phyloP scores from a whole-genome alignment of 805 yeast species.

The Wickerhamomyces chaumierensis region DNA sequence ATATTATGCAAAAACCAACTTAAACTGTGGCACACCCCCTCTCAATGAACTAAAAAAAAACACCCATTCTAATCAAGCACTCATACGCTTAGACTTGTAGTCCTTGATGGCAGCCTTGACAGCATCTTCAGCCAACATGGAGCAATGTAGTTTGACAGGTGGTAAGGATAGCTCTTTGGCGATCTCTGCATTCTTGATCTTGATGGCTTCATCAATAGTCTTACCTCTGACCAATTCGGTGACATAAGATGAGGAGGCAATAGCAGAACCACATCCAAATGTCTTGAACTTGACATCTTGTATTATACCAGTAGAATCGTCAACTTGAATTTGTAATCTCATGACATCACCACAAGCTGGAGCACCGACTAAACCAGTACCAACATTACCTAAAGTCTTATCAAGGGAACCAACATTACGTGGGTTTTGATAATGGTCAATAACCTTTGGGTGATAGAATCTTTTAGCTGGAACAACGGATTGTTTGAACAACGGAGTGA shows the following conservation, averaged over 20 bases:
- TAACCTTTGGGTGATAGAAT: slow-evolving; percentile 82
- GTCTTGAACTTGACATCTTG: slow-evolving; percentile 96
- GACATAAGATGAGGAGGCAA: slow-evolving; percentile 90
- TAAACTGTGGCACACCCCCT: no score
- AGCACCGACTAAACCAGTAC: slow-evolving; percentile 97
- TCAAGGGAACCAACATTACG: slow-evolving; percentile 92
- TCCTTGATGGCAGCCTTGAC: slow-evolving; percentile 95
- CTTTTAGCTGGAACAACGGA: slow-evolving; percentile 14
- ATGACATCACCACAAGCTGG: slow-evolving; percentile 99
- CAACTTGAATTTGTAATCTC: slow-evolving; percentile 92
- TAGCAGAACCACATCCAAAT: slow-evolving; percentile 98
- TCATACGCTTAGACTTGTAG: slow-evolving; percentile 69
- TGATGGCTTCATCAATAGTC: slow-evolving; percentile 85
- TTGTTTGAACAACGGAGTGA: slow-evolving; percentile 15
- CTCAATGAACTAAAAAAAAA: no score
- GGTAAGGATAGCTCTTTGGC: slow-evolving; percentile 93
- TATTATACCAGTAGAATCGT: slow-evolving; percentile 81
- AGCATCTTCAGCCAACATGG: slow-evolving; percentile 98
- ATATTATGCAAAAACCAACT: no score
- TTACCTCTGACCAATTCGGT: slow-evolving; percentile 94
- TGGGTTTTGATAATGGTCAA: slow-evolving; percentile 94
- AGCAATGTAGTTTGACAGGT: slow-evolving; percentile 94
- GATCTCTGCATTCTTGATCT: slow-evolving; percentile 85
- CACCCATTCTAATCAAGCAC: slow-evolving; percentile 4
- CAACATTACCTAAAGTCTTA: slow-evolving; percentile 65